Evolutionary conservation across 768 basidiomycete species (phyloP), one percentile per base, ranked within the genome.

Genomic region (Pleurotus cornucopiae): DNA sequence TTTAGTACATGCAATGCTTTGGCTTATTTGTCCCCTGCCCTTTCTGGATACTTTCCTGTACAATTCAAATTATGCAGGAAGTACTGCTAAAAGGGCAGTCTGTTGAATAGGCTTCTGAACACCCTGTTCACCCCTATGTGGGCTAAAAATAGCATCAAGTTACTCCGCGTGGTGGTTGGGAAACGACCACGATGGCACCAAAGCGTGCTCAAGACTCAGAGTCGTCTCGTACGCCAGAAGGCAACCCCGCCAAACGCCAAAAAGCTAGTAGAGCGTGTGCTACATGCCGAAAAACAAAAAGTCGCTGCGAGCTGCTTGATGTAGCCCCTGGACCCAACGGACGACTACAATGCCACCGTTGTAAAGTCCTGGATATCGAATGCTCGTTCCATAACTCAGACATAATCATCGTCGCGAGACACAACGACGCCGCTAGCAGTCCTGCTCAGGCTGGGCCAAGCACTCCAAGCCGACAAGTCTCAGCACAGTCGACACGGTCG

Each of bases 221-320:
- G 7, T 23, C 48, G 12, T n/a, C 16, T 11, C 39, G 38, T 13
- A 18, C 46, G 13, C 46, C 16, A 23, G 46, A 20, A 11, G 6
- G 5, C 5, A 53, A 53, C 9, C 39, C 38, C n/a, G 39, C 43
- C n/a, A 78, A 76, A 58, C 67, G 76, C 48, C 69, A 72, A 21
- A 77, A 77, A 57, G 71, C 76, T 0, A 67, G 71, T 6, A 75
- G 77, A 58, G 78, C 78, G 1, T 79, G 78, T 59, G 56, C 73
- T 2, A 72, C 74, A 23, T 79, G 78, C 57, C 67, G 78, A n/a
- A 71, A 71, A 56, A 74, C 77, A 60, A 80, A 80, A 53, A 78
- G 76, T 41, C 74, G 78, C 7, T 79, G 79, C 61, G 79, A 80
- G 65, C 67, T 77, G 54, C 69, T 80, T n/a, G 79, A 79, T 18